Base-by-base conservation (phyloP, 225 moss, liverwort and hornwort species). In the Physcomitrellopsis africana region DNA sequence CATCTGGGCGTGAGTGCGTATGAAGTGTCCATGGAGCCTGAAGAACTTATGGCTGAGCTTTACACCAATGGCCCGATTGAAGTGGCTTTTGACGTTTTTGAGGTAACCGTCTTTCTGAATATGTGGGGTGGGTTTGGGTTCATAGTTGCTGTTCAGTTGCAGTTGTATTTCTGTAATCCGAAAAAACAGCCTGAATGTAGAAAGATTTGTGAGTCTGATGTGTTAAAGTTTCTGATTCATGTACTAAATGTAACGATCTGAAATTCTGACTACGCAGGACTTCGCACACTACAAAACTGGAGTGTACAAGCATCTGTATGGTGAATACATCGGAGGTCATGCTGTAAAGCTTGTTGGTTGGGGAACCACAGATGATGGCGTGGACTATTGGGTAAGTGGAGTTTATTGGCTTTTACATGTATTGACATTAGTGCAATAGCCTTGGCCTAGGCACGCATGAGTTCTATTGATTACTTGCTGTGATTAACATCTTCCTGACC, bases 331-430 rank as follows among this genome's bases (percentile, higher is more conserved):
- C 72, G 94, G 94, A 60, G 97, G 94, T 29, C 97, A 97, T 69
- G 97, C 97, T 47, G 93, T 97, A 74, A 97, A 97, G 80, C 86
- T 97, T 15, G 76, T 97, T 60, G 97, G 97, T 16, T 97, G 97
- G 97, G 94, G 94, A 56, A 92, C 89, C 3, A 90, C 87, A 1
- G 86, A 89, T 9, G 92, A 92, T 53, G 94, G 93, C 10, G 86
- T 97, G 52, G 91, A 97, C 51, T 97, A 87, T 37, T 97, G 97
- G 97, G 87, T 89, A 76, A n/a, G 86, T 82, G 32, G 20, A 61
- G 0, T n/a, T 46, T 13, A 9, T 49, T 37, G 32, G 5, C 32
- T 29, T 44, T 57, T 48, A 4, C 0, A 10, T 0, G 1, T 54
- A 8, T 9, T 5, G 45, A 8, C 32, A n/a, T 37, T 37, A 4